phyloP scores from a whole-genome alignment of 2,329 filamentous ascomycete species.

The Exophiala xenobiotica region DNA sequence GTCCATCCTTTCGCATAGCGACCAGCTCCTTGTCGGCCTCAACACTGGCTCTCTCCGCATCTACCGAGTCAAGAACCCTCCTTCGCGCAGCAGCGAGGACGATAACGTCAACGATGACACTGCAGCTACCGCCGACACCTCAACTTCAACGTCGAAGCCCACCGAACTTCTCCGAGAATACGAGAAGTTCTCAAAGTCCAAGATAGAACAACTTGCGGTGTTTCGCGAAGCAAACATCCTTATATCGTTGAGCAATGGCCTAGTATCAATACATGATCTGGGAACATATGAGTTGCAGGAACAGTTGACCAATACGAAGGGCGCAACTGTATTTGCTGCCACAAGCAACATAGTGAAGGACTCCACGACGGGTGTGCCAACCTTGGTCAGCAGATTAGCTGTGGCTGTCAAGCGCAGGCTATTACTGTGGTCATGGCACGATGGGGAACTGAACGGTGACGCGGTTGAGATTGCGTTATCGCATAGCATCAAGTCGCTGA shows the following conservation, averaged over 20 bases:
- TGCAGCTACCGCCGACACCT: conserved; percentile 19
- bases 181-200: conserved; percentile 87
- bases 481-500: conserved; percentile 82
- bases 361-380: conserved; percentile 77
- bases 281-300: conserved; percentile 81
- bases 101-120: conserved; percentile 32
- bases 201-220: conserved; percentile 89
- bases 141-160: conserved; percentile 41
- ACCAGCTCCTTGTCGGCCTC: conserved; percentile 86
- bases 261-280: conserved; percentile 86
- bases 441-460: conserved; percentile 78
- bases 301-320: conserved; percentile 77
- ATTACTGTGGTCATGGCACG: conserved; percentile 91
- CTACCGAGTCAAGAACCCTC: conserved; percentile 78
- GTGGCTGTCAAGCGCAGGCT: conserved; percentile 91
- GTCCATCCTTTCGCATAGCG: conserved; percentile 88
- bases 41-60: conserved; percentile 86
- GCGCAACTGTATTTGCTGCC: conserved; percentile 85
- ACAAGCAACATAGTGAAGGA: conserved; percentile 96
- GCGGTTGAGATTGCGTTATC: conserved; percentile 74
- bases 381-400: conserved; percentile 86
- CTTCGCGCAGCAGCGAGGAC: conserved; percentile 35
- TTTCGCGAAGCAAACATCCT: conserved; percentile 94
- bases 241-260: conserved; percentile 84
- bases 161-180: conserved; percentile 87